phyloP scores from a whole-genome alignment of 2,329 filamentous ascomycete genomes.

The Alternaria sp. region DNA sequence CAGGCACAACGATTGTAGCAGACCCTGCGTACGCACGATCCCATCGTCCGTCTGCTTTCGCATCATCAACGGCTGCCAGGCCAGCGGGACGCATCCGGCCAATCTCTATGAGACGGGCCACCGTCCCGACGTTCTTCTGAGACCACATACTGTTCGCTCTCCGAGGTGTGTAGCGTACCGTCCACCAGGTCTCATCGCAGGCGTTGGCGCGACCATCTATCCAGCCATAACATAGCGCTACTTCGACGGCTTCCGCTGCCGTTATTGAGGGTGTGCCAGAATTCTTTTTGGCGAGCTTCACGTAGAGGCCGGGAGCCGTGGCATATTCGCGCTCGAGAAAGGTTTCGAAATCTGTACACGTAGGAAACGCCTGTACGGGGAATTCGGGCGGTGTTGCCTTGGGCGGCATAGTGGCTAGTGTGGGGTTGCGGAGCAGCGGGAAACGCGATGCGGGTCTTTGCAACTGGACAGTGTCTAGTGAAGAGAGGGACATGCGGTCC shows the following conservation, averaged over 20 bases:
- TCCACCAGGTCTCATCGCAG: conserved; percentile 56
- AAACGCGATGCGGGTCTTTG: not conserved
- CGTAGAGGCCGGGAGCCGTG: conserved; percentile 52
- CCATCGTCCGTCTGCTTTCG: conserved; percentile 65
- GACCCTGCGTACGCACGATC: conserved; percentile 62
- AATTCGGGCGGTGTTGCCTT: conserved; percentile 9
- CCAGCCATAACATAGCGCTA: conserved; percentile 67
- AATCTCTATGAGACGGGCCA: conserved; percentile 53
- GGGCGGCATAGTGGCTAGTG: conserved; percentile 4
- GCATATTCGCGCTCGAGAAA: conserved; percentile 48
- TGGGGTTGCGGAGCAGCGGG: not conserved
- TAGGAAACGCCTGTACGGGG: conserved; percentile 11
- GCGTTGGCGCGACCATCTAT: conserved; percentile 64
- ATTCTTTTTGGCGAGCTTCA: conserved; percentile 59
- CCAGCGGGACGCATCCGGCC: conserved; percentile 60
- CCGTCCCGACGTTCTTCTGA: conserved; percentile 63
- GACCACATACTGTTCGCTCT: conserved; percentile 64
- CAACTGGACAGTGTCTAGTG: not conserved
- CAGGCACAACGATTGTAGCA: conserved; percentile 55
- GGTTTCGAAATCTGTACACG: conserved; percentile 12
- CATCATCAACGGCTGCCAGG: conserved; percentile 59
- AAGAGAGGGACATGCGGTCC: not conserved
- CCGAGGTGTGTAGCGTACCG: conserved; percentile 66
- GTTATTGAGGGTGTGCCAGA: conserved; percentile 54
- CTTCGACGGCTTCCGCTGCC: conserved; percentile 59